Evolutionary conservation across 805 yeast species (phyloP).

Genomic region (Debaryomyces maramus): DNA sequence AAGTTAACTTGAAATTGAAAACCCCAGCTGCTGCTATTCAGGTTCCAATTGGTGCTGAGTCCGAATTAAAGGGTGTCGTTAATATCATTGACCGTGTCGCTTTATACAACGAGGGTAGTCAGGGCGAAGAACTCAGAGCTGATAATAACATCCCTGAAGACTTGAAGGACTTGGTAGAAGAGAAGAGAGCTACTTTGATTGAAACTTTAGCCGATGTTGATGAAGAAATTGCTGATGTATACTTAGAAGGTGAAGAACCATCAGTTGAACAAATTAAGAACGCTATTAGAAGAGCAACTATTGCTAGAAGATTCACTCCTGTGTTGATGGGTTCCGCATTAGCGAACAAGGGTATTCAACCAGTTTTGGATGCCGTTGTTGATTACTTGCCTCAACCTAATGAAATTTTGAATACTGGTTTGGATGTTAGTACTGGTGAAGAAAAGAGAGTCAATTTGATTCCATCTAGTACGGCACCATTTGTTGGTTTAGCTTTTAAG

Average conservation of each 20-base stretch:
- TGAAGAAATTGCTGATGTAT: conserved; percentile 93
- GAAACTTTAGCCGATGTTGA: conserved; percentile 98
- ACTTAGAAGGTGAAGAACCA: conserved; percentile 87
- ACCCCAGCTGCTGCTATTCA: conserved; percentile 97
- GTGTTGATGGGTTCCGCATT: conserved; percentile 99
- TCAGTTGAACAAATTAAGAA: conserved; percentile 75
- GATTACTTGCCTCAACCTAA: conserved; percentile 96
- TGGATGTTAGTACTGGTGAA: conserved; percentile 68
- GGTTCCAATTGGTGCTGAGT: conserved; percentile 95
- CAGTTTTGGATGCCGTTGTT: conserved; percentile 92
- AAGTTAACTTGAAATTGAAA: conserved; percentile 80
- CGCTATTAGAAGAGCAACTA: conserved; percentile 93
- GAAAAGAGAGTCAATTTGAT: conserved; percentile 64
- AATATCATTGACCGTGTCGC: conserved; percentile 88
- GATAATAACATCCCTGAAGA: conserved; percentile 74
- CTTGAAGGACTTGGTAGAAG: conserved; percentile 79
- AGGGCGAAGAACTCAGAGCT: conserved; percentile 75
- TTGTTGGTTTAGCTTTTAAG: conserved; percentile 97
- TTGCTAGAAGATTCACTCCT: conserved; percentile 95
- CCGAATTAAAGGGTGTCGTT: conserved; percentile 81
- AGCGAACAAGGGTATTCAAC: conserved; percentile 95
- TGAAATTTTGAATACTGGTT: conserved; percentile 86
- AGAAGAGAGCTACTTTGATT: conserved; percentile 80
- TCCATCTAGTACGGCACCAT: conserved; percentile 74
- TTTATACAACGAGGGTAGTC: conserved; percentile 82